Base-by-base conservation (phyloP, 176 grass and related monocot genomes). In the Chloris gayana region DNA sequence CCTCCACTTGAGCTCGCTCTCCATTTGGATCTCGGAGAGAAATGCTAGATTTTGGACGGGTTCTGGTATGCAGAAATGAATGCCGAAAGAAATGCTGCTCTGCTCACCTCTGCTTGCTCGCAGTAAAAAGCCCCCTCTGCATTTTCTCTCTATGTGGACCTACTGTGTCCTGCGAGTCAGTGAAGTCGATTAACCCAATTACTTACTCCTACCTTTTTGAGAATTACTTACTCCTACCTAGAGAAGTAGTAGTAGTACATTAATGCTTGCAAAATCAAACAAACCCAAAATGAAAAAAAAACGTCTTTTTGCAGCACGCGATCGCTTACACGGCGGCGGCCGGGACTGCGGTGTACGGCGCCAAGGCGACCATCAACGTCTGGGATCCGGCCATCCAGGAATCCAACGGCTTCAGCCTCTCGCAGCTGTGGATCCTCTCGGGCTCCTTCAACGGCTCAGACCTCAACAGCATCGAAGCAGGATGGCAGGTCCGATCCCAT, bases 381-480 rank as follows among this genome's bases (percentile, higher is more conserved):
- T 98, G 95, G 95, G 85, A 94, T 66, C 95, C 95, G 1, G 85
- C 90, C 58, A 88, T 98, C 73, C 77, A 91, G 34, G 80, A 67
- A 15, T 72, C 82, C 44, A 92, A 91, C 61, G 95, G 93, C 80
- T 98, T 98, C 86, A 98, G 95, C 83, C 87, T 98, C 69, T 98
- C 95, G 14, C 95, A 98, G 82, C 76, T 98, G 14, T 98, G 95
- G 95, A 81, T 98, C 34, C 95, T 98, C 73, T 98, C 95, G 2
- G 95, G 95, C 73, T 98, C 95, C 9, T 98, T 98, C 76, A 88
- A 98, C 64, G 95, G 95, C 80, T 92, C 95, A n/a, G 95, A 98
- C 86, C 92, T 98, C 87, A 98, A 98, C 88, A 98, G 95, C 95
- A 98, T 98, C 66, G 95, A 98, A 88, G 95, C 95, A 41, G 95